Conservation (phyloP, 352 stramenopile genomes). For the Pythium rhizo-oryzae region DNA sequence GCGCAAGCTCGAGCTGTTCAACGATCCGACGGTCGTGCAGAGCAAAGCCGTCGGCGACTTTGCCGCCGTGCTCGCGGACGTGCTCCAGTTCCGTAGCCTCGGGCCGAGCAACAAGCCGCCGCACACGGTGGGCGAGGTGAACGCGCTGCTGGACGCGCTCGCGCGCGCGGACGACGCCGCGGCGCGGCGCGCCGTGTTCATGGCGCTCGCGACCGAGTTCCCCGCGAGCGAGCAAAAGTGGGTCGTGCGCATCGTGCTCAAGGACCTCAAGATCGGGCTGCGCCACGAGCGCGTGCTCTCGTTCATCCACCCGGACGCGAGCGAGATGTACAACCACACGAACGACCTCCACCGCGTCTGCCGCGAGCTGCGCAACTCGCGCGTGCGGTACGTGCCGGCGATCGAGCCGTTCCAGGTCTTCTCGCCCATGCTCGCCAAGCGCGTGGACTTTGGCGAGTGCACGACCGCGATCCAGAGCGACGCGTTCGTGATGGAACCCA, state of each 20-base stretch:
- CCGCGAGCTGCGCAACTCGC: conserved; percentile 72
- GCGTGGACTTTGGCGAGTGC: conserved; percentile 83
- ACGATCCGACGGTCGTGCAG: conserved; percentile 80
- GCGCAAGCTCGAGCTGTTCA: conserved; percentile 81
- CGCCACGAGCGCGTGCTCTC: conserved; percentile 79
- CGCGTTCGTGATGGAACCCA: conserved; percentile 83
- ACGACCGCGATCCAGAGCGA: conserved; percentile 69
- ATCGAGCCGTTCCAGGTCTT: conserved; percentile 86
- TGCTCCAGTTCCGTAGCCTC: conserved; percentile 68
- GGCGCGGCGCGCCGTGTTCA: conserved; percentile 59
- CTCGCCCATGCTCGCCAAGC: conserved; percentile 86
- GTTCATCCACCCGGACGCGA: conserved; percentile 80
- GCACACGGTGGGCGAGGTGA: conserved; percentile 67
- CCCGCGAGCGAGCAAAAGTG: conserved; percentile 80
- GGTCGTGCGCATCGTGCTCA: conserved; percentile 83
- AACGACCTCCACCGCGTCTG: conserved; percentile 84
- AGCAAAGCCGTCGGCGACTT: conserved; percentile 86
- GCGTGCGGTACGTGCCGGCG: conserved; percentile 76
- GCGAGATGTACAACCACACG: conserved; percentile 90
- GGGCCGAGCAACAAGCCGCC: conserved; percentile 35
- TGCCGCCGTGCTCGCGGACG: conserved; percentile 71
- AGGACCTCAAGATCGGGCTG: conserved; percentile 86
- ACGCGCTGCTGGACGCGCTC: conserved; percentile 59
- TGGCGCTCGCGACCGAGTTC: conserved; percentile 79
- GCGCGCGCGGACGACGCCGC: conserved; percentile 48